phyloP scores from a whole-genome alignment of 2,329 filamentous ascomycete genomes.

The Diaporthe longicolla region DNA sequence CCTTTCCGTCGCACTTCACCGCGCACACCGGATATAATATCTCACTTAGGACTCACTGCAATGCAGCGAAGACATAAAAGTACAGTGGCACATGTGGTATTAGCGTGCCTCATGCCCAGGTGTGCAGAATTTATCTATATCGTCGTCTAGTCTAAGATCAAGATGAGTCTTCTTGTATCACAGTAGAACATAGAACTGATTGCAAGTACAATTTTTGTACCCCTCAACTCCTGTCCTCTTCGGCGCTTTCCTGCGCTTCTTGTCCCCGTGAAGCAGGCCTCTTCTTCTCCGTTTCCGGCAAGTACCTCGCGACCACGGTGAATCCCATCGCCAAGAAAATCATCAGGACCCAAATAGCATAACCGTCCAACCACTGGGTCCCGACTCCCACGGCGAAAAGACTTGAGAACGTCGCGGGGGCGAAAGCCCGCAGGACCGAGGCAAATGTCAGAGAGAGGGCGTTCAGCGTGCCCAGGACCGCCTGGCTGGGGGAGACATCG shows the following conservation, averaged over 20 bases:
- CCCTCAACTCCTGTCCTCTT: background rate
- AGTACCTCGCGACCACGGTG: constrained; percentile 49
- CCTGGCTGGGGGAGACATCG: constrained; percentile 76
- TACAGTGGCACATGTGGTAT: too few relatives aligned
- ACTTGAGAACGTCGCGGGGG: constrained; percentile 75
- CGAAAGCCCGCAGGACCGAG: constrained; percentile 74
- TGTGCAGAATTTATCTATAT: background rate
- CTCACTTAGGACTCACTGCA: background rate
- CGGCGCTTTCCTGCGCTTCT: background rate
- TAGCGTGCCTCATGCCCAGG: constrained; percentile 2
- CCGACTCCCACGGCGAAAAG: constrained; percentile 78
- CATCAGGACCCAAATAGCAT: constrained; percentile 76
- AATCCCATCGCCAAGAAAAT: constrained; percentile 55
- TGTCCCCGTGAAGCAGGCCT: background rate
- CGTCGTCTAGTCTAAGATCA: background rate
- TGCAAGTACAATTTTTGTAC: background rate
- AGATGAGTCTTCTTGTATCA: background rate
- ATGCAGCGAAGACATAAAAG: background rate
- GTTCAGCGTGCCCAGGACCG: constrained; percentile 79
- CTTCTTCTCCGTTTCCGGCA: constrained; percentile 55
- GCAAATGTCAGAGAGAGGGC: constrained; percentile 74
- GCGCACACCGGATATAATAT: background rate
- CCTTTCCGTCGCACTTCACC: too few relatives aligned
- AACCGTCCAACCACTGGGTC: constrained; percentile 72
- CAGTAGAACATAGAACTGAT: background rate